Base-by-base conservation (phyloP, 352 stramenopile species). In the Pythium aphanidermatum region DNA sequence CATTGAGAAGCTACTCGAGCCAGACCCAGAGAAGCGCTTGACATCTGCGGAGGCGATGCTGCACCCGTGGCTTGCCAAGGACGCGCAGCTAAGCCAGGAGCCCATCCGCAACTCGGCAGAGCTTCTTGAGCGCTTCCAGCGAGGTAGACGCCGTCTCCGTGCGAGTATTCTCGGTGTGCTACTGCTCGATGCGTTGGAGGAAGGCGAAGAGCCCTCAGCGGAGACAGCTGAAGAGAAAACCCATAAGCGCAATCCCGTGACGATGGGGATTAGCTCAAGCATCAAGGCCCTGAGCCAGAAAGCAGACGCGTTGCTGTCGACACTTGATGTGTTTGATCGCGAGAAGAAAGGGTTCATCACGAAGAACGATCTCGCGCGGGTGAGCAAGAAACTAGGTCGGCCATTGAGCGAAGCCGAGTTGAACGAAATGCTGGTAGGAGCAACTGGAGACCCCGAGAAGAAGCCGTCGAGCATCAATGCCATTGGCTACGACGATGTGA, bases 321-420 rank as follows among this genome's bases (percentile, higher is more conserved):
- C 80, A 2, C 56, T 92, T 19, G 65, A 82, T 41, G 65, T 86
- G 3, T 92, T 92, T 27, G 80, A 92, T 46, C 76, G 72, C 27
- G 77, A 89, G 28, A 64, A 69, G 31, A 92, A 92, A 37, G 80
- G 80, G 2, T 92, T 87, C 46, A 92, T 92, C 41, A 84, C 76
- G 0, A 83, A 80, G 47, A 71, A 58, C 1, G 80, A 92, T n/a
- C 65, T 92, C 36, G 74, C 70, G 11, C 74, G 80, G 21, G 80
- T 90, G 26, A 82, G 73, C 19, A 65, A 80, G 54, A 72, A 74
- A 43, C 76, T 92, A 21, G 80, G 77, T 35, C 81, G 75, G 10
- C 63, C 70, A 6, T 66, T 90, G 53, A 88, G 66, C 29, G 80
- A 89, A 19, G 72, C 53, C n/a, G 80, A 90, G 38, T 55, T 90